Percentiles rank a stretch among this genome's conserved stretches.
phyloP scores from a whole-genome alignment of 257 asterid genomes.

The Cinchona pubescens region DNA sequence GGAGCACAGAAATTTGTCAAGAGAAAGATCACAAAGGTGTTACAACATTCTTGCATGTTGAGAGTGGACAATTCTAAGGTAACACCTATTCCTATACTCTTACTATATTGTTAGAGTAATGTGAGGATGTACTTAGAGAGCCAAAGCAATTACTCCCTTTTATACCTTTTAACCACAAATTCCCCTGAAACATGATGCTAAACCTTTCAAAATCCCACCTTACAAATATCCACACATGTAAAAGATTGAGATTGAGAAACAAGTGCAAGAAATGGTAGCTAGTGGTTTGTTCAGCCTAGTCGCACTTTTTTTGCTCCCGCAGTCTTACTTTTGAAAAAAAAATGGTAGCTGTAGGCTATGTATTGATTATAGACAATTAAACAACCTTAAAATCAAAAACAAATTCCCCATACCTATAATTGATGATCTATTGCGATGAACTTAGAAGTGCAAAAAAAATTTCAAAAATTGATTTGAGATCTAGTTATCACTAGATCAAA shows the following conservation, averaged over 20 bases:
- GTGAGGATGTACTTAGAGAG: no score
- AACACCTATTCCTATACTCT: no score
- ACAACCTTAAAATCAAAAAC: neutral
- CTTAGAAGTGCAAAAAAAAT: neutral
- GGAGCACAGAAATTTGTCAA: no score
- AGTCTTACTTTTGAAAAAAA: neutral
- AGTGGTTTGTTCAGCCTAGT: neutral
- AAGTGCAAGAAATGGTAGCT: neutral
- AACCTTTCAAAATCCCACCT: neutral
- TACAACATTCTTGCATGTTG: no score
- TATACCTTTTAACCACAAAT: no score
- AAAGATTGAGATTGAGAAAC: neutral
- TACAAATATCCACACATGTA: neutral
- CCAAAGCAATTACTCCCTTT: no score
- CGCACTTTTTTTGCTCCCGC: neutral
- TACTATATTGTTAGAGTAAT: no score
- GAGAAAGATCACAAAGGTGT: no score
- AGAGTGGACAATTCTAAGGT: no score
- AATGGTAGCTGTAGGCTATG: neutral
- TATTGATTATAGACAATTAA: neutral
- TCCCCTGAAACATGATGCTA: neutral
- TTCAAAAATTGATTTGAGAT: neutral
- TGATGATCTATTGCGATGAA: neutral
- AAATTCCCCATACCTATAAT: neutral
- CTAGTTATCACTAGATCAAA: neutral